phyloP scores from a whole-genome alignment of 2,329 filamentous ascomycete genomes.

The Myriangium duriaei region DNA sequence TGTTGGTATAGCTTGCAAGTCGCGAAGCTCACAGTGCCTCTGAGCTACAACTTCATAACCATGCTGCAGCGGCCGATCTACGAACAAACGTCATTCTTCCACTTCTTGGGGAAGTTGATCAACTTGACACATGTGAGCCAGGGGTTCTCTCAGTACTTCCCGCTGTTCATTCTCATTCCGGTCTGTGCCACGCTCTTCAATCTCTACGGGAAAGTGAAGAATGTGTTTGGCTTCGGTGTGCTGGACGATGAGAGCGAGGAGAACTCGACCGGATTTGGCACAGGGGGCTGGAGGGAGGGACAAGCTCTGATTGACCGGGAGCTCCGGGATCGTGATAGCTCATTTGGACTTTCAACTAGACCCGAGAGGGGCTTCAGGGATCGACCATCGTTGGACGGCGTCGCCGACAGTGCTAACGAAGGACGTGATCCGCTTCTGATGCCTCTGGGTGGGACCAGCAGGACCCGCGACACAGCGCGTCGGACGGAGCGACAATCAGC shows the following conservation, averaged over 20 bases:
- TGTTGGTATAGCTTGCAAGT: conserved; percentile 95
- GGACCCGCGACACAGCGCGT: conserved; percentile 1
- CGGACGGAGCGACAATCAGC: conserved; percentile 11
- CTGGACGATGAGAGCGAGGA: conserved; percentile 63
- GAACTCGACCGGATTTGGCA: conserved; percentile 53
- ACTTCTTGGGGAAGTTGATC: conserved; percentile 72
- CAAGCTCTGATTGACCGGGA: conserved; percentile 83
- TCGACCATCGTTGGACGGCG: conserved; percentile 8
- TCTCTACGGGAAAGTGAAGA: conserved; percentile 70
- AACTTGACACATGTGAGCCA: conserved; percentile 69
- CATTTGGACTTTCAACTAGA: conserved; percentile 21
- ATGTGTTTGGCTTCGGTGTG: conserved; percentile 65
- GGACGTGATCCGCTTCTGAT: conserved; percentile 4
- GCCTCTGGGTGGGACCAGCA: conserved; percentile 1
- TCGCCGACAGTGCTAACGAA: conserved; percentile 3
- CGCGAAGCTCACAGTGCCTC: conserved; percentile 79
- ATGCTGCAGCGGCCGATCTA: conserved; percentile 66
- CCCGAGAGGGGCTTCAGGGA: conserved; percentile 9
- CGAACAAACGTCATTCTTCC: conserved; percentile 68
- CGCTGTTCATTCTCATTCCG: conserved; percentile 73
- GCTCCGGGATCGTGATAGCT: conserved; percentile 30
- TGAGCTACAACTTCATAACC: conserved; percentile 94
- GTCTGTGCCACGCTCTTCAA: conserved; percentile 80
- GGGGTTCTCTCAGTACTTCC: conserved; percentile 81
- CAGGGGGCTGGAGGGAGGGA: conserved; percentile 82